These are phyloP conservation scores for Conringia planisiliqua DNA, from an alignment of 345 rosid species.

Conservation along the genomic window DNA sequence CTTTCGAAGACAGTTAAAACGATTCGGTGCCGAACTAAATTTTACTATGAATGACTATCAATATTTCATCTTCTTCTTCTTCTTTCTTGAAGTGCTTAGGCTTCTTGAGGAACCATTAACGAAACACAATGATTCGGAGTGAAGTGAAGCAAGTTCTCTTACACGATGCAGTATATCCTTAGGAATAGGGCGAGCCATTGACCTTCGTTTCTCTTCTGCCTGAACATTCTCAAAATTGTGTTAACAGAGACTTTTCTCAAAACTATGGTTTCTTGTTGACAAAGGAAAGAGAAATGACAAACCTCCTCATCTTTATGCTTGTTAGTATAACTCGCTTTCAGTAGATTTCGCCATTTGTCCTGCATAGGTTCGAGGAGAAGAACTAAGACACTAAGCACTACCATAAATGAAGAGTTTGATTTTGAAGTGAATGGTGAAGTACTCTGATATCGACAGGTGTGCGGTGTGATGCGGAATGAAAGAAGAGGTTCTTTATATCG, in stretches of 20 bases:
- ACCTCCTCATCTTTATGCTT: constrained; percentile 52
- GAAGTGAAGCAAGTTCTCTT: constrained; percentile 62
- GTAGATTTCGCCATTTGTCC: constrained; percentile 98
- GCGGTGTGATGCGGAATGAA: constrained; percentile 62
- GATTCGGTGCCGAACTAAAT: neutral
- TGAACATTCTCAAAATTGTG: constrained; percentile 32
- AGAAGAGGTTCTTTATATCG: constrained; percentile 68
- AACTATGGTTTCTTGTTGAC: neutral
- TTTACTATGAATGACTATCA: neutral
- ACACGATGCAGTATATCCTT: constrained; percentile 52
- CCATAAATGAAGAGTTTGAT: neutral
- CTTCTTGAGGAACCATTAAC: constrained; percentile 33
- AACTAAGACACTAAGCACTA: neutral
- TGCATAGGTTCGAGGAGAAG: constrained; percentile 31
- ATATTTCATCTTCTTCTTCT: constrained; percentile 19
- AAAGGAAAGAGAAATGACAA: constrained; percentile 10
- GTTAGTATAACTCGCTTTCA: constrained; percentile 52
- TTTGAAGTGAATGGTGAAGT: constrained; percentile 13
- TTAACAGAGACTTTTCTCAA: neutral
- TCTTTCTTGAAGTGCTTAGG: constrained; percentile 26
- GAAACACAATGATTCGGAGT: constrained; percentile 19
- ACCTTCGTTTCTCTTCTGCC: constrained; percentile 47
- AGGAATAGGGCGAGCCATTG: constrained; percentile 46
- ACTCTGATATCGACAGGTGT: constrained; percentile 94
- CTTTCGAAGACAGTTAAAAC: neutral